These are phyloP conservation scores for Penicillium egyptiacum DNA, from an alignment of 495 filamentous ascomycete genomes.

Conservation along the genomic window DNA sequence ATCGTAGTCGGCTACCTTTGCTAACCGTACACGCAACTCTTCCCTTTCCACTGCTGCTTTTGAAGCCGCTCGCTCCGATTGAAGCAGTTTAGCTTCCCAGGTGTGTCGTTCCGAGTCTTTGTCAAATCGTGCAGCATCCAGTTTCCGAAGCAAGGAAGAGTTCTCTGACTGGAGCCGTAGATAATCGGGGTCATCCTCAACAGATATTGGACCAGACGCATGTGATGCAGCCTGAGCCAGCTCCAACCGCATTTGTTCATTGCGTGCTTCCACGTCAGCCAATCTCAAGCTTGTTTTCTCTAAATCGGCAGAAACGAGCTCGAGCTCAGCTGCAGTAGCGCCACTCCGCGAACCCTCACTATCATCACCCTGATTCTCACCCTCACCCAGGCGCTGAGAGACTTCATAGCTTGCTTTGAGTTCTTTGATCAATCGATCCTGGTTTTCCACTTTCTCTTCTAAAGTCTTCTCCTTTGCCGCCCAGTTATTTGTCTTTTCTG, in stretches of 20 bases:
- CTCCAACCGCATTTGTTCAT: constrained; percentile 89
- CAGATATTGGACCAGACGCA: constrained; percentile 52
- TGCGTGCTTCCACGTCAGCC: constrained; percentile 89
- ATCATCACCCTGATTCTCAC: constrained; percentile 56
- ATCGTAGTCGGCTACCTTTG: constrained; percentile 91
- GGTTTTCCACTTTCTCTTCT: constrained; percentile 91
- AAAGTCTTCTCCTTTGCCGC: constrained; percentile 87
- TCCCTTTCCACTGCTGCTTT: constrained; percentile 72
- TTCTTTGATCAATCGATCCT: constrained; percentile 89
- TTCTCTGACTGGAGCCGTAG: constrained; percentile 89
- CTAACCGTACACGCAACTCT: constrained; percentile 70
- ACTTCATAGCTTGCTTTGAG: constrained; percentile 98
- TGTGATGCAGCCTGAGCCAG: constrained; percentile 85
- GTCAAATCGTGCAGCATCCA: constrained; percentile 80
- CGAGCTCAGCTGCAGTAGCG: constrained; percentile 84
- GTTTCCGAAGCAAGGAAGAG: constrained; percentile 78
- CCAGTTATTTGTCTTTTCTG: constrained; percentile 97
- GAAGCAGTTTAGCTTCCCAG: constrained; percentile 65
- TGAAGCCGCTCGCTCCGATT: constrained; percentile 42
- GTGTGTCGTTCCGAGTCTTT: constrained; percentile 73
- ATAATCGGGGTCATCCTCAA: constrained; percentile 87
- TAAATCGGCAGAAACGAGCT: constrained; percentile 86
- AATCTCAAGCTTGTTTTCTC: constrained; percentile 85
- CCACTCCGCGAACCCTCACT: constrained; percentile 54
- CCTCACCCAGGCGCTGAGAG: constrained; percentile 75